Evolutionary conservation across 805 yeast genomes (phyloP), one percentile per base, ranked within the genome.

Genomic region (Myxozyma lipomycoides): DNA sequence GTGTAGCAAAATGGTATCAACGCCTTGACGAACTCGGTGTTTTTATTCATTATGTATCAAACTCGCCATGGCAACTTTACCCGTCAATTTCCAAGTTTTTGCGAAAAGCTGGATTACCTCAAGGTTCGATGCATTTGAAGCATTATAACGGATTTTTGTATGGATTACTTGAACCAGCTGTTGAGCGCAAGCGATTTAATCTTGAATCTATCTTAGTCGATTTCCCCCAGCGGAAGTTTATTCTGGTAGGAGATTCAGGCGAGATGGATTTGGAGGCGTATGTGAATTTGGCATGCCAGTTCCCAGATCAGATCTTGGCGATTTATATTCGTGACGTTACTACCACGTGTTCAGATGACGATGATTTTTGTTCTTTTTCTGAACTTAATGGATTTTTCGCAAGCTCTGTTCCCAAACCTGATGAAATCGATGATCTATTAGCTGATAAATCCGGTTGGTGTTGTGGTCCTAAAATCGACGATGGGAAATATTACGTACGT

Each of bases 221-320:
- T 62, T 91, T 87, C 64, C 88, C 95, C 0, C 54, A 78, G 0
- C 81, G 90, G 57, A 82, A 78, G 61, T 91, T 93, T 64, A 76
- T 93, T 22, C 71, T 95, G 45, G 77, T 93, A 15, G 99, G 99
- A 28, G 99, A 93, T 65, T 84, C 96, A 1, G 98, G 98, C 1
- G 98, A 93, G 64, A 84, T 83, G 58, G 99, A 93, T 70, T 71
- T 91, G 39, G 98, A 95, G 63, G 95, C 97, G 0, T 93, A 93
- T 65, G 75, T 80, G 4, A 83, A 83, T 24, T 69, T 89, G 30
- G 86, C 95, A 0, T 68, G 72, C 36, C 58, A 64, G 28, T 79
- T 71, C 61, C 95, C 96, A 0, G 69, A 72, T 3, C 83, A 80
- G 55, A 73, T 93, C 0, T 56, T 77, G 21, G 95, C 84, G 0